These are phyloP conservation scores for Ochetophila trinervis DNA, from an alignment of 306 rosid species.

Conservation along the genomic window DNA sequence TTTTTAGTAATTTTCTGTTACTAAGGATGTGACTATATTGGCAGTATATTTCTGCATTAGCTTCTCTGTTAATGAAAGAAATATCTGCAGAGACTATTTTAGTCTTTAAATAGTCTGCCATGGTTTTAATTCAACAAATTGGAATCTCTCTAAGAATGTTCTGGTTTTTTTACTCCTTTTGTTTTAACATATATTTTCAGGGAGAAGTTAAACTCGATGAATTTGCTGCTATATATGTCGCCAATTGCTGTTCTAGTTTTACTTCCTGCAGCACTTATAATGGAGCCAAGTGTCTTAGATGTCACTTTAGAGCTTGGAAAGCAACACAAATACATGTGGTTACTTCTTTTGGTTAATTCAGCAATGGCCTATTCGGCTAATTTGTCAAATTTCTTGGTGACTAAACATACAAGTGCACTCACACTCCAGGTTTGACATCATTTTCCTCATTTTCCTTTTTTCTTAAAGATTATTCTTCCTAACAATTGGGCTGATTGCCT, in stretches of 20 bases:
- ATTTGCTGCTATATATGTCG: slow-evolving; percentile 90
- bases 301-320: slow-evolving; percentile 56
- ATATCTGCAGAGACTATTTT: too few species aligned
- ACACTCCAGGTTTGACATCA: slow-evolving; percentile 79
- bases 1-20: too few species aligned
- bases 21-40: too few species aligned
- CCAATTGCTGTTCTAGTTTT: slow-evolving; percentile 76
- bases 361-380: slow-evolving; percentile 81
- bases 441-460: slow-evolving; percentile 12
- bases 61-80: too few species aligned
- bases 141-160: neutral
- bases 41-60: too few species aligned
- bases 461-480: neutral
- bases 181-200: slow-evolving; percentile 42
- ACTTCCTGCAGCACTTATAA: slow-evolving; percentile 80
- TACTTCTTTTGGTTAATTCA: slow-evolving; percentile 86
- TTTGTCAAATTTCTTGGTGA: slow-evolving; percentile 92
- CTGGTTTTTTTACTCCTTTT: slow-evolving; percentile 16
- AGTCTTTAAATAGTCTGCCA: neutral
- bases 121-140: neutral
- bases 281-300: slow-evolving; percentile 85
- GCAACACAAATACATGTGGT: slow-evolving; percentile 75
- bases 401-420: slow-evolving; percentile 92
- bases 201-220: slow-evolving; percentile 96
- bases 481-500: neutral